Evolutionary conservation across 805 yeast species (phyloP).

Genomic region (Pichia cabralensis): DNA sequence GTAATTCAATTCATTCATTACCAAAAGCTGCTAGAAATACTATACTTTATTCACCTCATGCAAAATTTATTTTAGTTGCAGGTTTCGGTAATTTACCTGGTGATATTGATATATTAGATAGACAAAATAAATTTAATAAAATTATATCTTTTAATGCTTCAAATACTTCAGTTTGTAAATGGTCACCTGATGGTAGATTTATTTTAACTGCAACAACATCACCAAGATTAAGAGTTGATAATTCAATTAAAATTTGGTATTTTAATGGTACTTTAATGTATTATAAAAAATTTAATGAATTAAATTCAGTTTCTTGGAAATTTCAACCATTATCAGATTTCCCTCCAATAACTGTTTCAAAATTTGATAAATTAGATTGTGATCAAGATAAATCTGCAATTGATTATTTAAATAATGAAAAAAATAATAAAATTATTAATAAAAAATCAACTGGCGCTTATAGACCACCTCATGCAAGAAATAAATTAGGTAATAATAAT

Average conservation of each 20-base stretch:
- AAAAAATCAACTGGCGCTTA: slow-evolving; percentile 90
- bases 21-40: slow-evolving; percentile 88
- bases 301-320: slow-evolving; percentile 78
- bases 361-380: slow-evolving; percentile 32
- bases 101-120: slow-evolving; percentile 87
- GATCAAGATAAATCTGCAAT: slow-evolving; percentile 69
- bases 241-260: slow-evolving; percentile 91
- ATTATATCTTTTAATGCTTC: slow-evolving; percentile 80
- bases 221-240: slow-evolving; percentile 94
- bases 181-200: slow-evolving; percentile 96
- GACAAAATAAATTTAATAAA: slow-evolving; percentile 73
- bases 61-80: slow-evolving; percentile 81
- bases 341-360: slow-evolving; percentile 40
- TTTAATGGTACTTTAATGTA: slow-evolving; percentile 74
- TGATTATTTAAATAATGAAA: slow-evolving; percentile 39
- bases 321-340: slow-evolving; percentile 46
- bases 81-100: slow-evolving; percentile 99
- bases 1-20: slow-evolving; percentile 72
- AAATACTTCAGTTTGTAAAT: slow-evolving; percentile 91
- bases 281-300: slow-evolving; percentile 71
- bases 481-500: slow-evolving; percentile 32
- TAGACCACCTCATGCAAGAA: slow-evolving; percentile 86
- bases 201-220: slow-evolving; percentile 93
- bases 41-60: slow-evolving; percentile 87
- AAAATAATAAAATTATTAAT: slow-evolving; percentile 25